These are phyloP conservation scores for Pseudogymnoascus sp. DNA, from an alignment of 2,329 filamentous ascomycete genomes.

Conservation along the genomic window DNA sequence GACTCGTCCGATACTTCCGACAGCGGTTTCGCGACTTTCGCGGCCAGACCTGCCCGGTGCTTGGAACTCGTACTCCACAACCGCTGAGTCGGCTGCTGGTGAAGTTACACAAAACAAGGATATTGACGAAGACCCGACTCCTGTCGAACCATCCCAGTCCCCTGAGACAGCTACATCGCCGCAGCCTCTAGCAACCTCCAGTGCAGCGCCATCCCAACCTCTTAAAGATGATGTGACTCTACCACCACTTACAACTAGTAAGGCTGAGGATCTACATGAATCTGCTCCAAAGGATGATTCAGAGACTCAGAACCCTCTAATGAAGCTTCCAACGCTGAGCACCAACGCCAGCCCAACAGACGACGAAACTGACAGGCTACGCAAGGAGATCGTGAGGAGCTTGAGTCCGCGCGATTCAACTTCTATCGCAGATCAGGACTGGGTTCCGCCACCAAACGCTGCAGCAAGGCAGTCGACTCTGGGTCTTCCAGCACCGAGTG, in stretches of 20 bases:
- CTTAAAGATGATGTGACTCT: conserved; percentile 37
- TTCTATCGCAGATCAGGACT: conserved; percentile 21
- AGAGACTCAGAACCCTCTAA: conserved; percentile 15
- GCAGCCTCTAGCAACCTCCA: conserved; percentile 28
- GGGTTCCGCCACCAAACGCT: conserved; percentile 15
- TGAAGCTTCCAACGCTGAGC: conserved; percentile 20
- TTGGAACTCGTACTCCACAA: conserved; percentile 29
- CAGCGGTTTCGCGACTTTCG: conserved; percentile 20
- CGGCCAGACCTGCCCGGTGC: conserved; percentile 27
- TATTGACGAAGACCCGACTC: conserved; percentile 22
- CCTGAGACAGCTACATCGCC: neutral
- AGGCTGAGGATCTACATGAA: conserved; percentile 13
- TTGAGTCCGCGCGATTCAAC: conserved; percentile 46
- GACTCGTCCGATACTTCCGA: conserved; percentile 22
- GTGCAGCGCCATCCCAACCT: conserved; percentile 40
- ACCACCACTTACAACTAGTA: conserved; percentile 16
- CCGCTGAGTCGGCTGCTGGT: conserved; percentile 7
- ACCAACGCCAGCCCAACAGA: conserved; percentile 22
- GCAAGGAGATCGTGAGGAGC: conserved; percentile 69
- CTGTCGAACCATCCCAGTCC: neutral
- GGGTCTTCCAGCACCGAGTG: neutral
- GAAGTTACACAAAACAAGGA: neutral
- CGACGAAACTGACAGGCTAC: conserved; percentile 64
- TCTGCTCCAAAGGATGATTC: conserved; percentile 12
- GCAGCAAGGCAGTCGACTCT: conserved; percentile 14